Evolutionary conservation across 805 yeast species (phyloP), one percentile per base, ranked within the genome.

Genomic region (Pichia manshurica): DNA sequence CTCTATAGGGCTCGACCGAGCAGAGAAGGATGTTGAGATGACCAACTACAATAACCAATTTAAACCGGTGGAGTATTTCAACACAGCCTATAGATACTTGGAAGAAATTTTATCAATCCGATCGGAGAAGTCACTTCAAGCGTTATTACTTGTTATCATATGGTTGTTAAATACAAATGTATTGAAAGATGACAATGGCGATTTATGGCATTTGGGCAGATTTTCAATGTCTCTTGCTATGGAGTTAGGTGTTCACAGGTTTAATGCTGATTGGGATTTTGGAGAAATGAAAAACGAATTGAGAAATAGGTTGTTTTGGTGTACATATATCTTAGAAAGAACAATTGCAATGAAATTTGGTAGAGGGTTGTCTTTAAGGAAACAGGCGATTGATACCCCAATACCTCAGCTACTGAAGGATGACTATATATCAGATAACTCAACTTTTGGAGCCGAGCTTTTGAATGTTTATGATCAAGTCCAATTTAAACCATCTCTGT

Each of bases 241-340:
- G 62, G 62, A 59, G 39, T 44, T 59, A 37, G 62, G 62, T 10
- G 54, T 55, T 9, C 62, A 59, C 44, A 43, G 62, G 22, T 59
- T 42, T 42, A 57, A 57, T 34, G 61, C 62, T 12, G 54, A 52
- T 19, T 59, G 62, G 61, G 51, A 54, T 44, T 57, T 59, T 47
- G 60, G 62, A 7, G 53, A 47, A 40, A 13, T 28, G 8, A 51
- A 53, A 39, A 53, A 53, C 32, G 62, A 59, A 44, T 47, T 53
- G 10, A 53, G 62, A 38, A 57, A 55, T 47, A 51, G 62, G 38
- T 36, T 59, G 23, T 59, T 59, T 39, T 59, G 62, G 62, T 48
- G 56, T 25, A 53, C 59, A 6, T 59, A 57, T 37, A 54, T 53
- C 3, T 48, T 55, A 13, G 62, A 59, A 19, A 50, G 62, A 28